Percentiles rank a stretch among this genome's conserved stretches.
These are phyloP conservation scores for Fraxinus paxiana DNA, from an alignment of 305 asterid genomes.

Conservation along the genomic window DNA sequence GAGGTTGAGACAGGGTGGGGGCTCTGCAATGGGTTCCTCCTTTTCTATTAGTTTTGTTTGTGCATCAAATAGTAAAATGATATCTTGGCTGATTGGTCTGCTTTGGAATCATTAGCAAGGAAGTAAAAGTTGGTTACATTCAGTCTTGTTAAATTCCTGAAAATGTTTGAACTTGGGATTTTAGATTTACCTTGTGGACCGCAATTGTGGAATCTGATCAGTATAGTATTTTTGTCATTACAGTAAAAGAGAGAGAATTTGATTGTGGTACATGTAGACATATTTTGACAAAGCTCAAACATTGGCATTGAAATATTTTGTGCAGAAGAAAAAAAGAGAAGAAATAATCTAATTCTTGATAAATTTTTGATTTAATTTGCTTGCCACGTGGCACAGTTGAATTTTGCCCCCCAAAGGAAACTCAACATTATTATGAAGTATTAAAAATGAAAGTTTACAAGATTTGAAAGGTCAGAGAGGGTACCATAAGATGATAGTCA, in stretches of 20 bases:
- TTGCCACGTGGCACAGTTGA: not conserved
- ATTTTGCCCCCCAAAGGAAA: not conserved
- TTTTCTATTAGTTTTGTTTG: not conserved
- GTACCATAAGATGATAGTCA: not conserved
- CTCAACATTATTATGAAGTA: not conserved
- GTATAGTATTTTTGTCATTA: not conserved
- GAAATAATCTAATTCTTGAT: not conserved
- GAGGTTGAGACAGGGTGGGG: not conserved
- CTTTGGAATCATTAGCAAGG: not conserved
- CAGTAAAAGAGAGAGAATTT: not conserved
- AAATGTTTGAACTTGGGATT: not conserved
- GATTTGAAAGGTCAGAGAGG: not conserved
- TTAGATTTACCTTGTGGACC: not conserved
- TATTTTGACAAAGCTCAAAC: not conserved
- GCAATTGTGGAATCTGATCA: not conserved
- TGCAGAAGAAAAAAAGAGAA: not conserved
- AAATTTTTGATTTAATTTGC: not conserved
- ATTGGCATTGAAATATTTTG: not conserved
- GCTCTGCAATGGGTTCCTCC: not conserved
- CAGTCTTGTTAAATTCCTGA: not conserved
- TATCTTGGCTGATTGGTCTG: not conserved
- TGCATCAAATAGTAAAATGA: constrained; percentile 2
- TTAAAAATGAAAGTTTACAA: not conserved
- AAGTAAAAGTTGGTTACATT: not conserved
- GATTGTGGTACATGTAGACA: not conserved